phyloP scores from a whole-genome alignment of 2,329 filamentous ascomycete species.

The Chaetomiaceae sp. region DNA sequence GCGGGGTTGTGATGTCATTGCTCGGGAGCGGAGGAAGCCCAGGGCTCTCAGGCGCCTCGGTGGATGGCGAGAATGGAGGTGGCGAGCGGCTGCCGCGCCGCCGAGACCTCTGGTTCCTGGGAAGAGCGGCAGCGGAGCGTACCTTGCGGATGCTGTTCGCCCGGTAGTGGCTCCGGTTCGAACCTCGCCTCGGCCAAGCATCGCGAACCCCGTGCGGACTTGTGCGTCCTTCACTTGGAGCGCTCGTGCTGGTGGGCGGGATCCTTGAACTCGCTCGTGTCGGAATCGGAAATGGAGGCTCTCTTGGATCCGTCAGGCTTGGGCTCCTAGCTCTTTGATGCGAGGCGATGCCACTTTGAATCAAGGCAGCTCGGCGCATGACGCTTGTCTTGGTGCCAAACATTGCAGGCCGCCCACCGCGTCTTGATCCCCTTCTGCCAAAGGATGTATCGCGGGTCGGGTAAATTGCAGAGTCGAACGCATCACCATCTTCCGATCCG shows the following conservation, averaged over 20 bases:
- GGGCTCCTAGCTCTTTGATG: slow-evolving; percentile 65
- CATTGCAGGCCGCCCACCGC: slow-evolving; percentile 29
- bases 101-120: slow-evolving; percentile 48
- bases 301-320: slow-evolving; percentile 54
- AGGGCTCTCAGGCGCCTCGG: slow-evolving; percentile 65
- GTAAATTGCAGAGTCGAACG: slow-evolving; percentile 19
- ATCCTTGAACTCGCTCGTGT: slow-evolving; percentile 81
- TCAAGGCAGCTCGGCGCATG: slow-evolving; percentile 75
- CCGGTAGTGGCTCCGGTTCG: slow-evolving; percentile 47
- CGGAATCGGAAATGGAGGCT: slow-evolving; percentile 89
- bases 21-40: slow-evolving; percentile 66
- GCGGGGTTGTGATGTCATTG: slow-evolving; percentile 65
- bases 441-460: slow-evolving; percentile 24
- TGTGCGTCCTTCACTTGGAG: slow-evolving; percentile 65
- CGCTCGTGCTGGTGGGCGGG: slow-evolving; percentile 60
- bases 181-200: slow-evolving; percentile 51
- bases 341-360: slow-evolving; percentile 70
- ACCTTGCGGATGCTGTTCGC: slow-evolving; percentile 71
- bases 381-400: slow-evolving; percentile 48
- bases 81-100: slow-evolving; percentile 56
- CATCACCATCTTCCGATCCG: slow-evolving; percentile 16
- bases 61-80: slow-evolving; percentile 62
- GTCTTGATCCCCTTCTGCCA: slow-evolving; percentile 22
- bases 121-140: slow-evolving; percentile 73
- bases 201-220: slow-evolving; percentile 66